These are phyloP conservation scores for Phaeosphaeriaceae sp. DNA, from an alignment of 2,329 filamentous ascomycete species.

Conservation along the genomic window DNA sequence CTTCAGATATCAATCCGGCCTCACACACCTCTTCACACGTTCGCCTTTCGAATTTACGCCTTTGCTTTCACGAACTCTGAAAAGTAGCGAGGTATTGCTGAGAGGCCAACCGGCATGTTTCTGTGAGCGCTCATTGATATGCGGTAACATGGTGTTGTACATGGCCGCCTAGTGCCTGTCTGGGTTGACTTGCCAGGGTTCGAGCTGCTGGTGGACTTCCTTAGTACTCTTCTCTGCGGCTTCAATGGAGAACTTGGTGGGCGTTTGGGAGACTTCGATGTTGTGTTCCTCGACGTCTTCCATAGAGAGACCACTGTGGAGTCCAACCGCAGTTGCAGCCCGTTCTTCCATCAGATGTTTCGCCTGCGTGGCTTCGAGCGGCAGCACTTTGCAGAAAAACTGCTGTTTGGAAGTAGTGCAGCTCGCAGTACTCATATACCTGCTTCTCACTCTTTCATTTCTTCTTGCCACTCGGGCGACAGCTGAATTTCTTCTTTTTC, in stretches of 20 bases:
- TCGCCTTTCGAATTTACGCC: background rate
- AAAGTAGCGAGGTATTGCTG: background rate
- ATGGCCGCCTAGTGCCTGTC: slow-evolving; percentile 4
- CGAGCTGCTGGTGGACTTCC: background rate
- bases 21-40: background rate
- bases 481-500: background rate
- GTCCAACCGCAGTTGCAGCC: background rate
- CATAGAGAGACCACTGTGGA: background rate
- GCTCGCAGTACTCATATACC: background rate
- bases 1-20: background rate
- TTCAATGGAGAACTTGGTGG: background rate
- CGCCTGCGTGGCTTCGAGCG: background rate
- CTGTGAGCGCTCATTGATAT: background rate
- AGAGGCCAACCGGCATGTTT: background rate
- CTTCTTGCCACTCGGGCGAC: background rate
- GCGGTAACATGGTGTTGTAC: background rate
- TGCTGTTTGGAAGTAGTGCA: background rate
- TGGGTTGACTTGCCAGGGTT: background rate
- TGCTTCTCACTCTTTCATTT: background rate
- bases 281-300: background rate
- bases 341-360: background rate
- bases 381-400: background rate
- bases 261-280: background rate
- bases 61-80: background rate
- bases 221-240: background rate